These are phyloP conservation scores for Trichoderma semiorbis DNA, from an alignment of 2,329 filamentous ascomycete species.

Conservation along the genomic window DNA sequence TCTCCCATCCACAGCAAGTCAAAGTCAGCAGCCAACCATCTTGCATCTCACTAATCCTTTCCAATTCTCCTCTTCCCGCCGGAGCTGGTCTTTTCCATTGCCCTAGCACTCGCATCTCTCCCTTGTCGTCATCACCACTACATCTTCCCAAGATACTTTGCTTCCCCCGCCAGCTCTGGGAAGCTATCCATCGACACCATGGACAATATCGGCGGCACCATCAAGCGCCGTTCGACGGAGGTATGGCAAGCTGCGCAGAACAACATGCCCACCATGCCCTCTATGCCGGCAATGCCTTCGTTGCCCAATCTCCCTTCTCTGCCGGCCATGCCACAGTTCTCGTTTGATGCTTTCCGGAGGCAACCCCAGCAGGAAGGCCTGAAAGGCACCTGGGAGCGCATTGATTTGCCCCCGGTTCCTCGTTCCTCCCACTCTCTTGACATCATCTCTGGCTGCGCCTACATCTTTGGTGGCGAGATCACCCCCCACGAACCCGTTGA, in stretches of 20 bases:
- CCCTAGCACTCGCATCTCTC: not conserved
- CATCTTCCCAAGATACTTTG: not conserved
- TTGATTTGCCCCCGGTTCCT: constrained; percentile 54
- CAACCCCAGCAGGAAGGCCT: constrained; percentile 32
- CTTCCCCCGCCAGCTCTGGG: not conserved
- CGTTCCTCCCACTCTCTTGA: constrained; percentile 73
- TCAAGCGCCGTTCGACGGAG: constrained; percentile 55
- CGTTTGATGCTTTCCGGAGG: constrained; percentile 8
- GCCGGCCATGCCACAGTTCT: constrained; percentile 20
- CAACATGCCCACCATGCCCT: constrained; percentile 32
- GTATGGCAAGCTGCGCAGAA: constrained; percentile 49
- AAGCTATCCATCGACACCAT: constrained; percentile 30
- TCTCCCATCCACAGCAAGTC: not conserved
- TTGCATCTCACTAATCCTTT: constrained; percentile 13
- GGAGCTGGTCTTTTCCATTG: not conserved
- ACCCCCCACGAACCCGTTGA: constrained; percentile 64
- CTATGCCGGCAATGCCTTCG: not conserved
- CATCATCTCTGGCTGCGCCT: constrained; percentile 52
- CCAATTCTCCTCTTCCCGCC: constrained; percentile 1
- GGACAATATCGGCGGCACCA: constrained; percentile 50
- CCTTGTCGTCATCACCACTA: not conserved
- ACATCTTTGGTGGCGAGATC: constrained; percentile 76
- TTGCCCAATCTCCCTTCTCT: constrained; percentile 23
- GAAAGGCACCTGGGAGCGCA: constrained; percentile 59
- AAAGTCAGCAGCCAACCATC: constrained; percentile 16